These are phyloP conservation scores for Microcera coccophila DNA, from an alignment of 2,329 filamentous ascomycete genomes.

Conservation along the genomic window DNA sequence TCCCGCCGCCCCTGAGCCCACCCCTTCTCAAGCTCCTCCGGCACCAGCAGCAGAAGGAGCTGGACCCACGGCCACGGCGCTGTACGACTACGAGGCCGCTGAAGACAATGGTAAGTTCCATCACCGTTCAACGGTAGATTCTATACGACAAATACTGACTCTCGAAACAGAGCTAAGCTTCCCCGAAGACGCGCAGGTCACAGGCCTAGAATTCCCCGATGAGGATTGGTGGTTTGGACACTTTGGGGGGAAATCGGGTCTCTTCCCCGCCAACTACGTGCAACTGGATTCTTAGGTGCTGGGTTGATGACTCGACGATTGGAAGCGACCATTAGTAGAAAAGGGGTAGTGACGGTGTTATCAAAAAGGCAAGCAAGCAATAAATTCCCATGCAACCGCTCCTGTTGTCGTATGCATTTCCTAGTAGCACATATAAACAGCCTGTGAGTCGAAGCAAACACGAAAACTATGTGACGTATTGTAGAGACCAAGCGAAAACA, in stretches of 20 bases:
- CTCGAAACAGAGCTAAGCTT: slow-evolving; percentile 66
- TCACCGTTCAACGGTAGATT: neutral
- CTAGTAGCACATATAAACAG: too few species aligned
- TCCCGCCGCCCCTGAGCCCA: slow-evolving; percentile 33
- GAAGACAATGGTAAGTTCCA: slow-evolving; percentile 73
- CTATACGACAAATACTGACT: slow-evolving; percentile 16
- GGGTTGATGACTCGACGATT: neutral
- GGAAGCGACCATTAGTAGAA: slow-evolving; percentile 2
- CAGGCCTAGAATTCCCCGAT: slow-evolving; percentile 86
- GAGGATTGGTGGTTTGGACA: slow-evolving; percentile 98
- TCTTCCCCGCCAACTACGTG: slow-evolving; percentile 78
- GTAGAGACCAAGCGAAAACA: too few species aligned
- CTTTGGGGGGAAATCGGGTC: slow-evolving; percentile 71
- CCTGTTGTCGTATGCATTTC: neutral
- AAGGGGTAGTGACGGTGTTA: slow-evolving; percentile 15
- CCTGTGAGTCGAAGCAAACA: too few species aligned
- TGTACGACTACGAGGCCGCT: slow-evolving; percentile 95
- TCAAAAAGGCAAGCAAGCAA: slow-evolving; percentile 22
- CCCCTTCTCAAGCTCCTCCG: slow-evolving; percentile 33
- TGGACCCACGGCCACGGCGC: slow-evolving; percentile 71
- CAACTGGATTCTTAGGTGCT: slow-evolving; percentile 45
- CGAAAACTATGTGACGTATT: too few species aligned
- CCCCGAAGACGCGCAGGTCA: slow-evolving; percentile 81
- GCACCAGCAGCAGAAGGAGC: slow-evolving; percentile 37
- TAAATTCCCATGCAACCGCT: slow-evolving; percentile 13